phyloP scores from a whole-genome alignment of 371 early-diverging fungal species.

The Mucor velutinosus region DNA sequence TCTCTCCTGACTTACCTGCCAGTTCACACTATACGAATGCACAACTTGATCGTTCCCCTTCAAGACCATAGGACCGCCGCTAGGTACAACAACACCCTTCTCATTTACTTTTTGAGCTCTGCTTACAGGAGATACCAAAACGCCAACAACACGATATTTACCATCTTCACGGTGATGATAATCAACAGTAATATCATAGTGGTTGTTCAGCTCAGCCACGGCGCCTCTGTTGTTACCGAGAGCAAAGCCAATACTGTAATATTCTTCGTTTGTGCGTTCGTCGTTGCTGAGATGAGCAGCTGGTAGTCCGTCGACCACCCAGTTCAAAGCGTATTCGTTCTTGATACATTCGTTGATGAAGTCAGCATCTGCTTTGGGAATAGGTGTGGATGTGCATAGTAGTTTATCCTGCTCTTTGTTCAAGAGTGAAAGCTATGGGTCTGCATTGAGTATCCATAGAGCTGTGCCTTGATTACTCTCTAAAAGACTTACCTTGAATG shows the following conservation, averaged over 20 bases:
- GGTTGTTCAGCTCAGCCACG: conserved; percentile 65
- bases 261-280: conserved; percentile 56
- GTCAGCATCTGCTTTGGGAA: conserved; percentile 72
- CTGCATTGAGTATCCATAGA: neutral
- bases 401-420: conserved; percentile 57
- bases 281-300: conserved; percentile 74
- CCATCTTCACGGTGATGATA: conserved; percentile 73
- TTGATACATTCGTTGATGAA: conserved; percentile 86
- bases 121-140: conserved; percentile 70
- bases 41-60: conserved; percentile 51
- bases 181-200: conserved; percentile 83
- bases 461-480: no score
- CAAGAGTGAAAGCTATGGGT: conserved; percentile 25
- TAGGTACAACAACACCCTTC: conserved; percentile 30
- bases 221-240: conserved; percentile 49
- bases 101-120: conserved; percentile 45
- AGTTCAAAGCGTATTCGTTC: conserved; percentile 82
- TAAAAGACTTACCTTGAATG: conserved; percentile 65
- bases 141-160: conserved; percentile 88
- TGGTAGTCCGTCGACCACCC: conserved; percentile 93
- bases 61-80: conserved; percentile 57
- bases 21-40: conserved; percentile 85
- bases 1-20: conserved; percentile 61
- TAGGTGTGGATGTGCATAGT: conserved; percentile 63
- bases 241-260: conserved; percentile 82